Percentiles rank a stretch among this genome's conserved stretches.
Conservation (phyloP, 2,329 filamentous ascomycete genomes). For the Clonostachys sp. region DNA sequence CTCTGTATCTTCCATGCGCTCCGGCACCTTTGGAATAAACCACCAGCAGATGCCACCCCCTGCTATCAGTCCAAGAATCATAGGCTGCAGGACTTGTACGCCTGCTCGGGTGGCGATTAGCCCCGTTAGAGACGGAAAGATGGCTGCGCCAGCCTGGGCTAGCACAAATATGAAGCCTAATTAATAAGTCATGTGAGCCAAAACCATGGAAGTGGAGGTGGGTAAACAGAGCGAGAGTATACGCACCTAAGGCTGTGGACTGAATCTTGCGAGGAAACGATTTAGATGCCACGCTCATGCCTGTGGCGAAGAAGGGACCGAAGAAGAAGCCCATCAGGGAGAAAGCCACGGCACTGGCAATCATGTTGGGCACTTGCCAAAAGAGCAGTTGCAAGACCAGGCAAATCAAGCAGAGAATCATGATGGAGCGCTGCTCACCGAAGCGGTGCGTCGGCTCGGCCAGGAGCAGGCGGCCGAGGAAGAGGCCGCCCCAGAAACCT, state of each 20-base stretch:
- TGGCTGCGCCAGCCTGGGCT: conserved; percentile 1
- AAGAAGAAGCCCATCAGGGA: conserved; percentile 2
- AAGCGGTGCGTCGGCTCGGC: conserved; percentile 2
- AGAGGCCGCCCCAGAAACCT: conserved; percentile 3
- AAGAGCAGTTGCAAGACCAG: conserved; percentile 1
- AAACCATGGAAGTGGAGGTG: not conserved
- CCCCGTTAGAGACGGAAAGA: conserved; percentile 2
- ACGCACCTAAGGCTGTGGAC: conserved; percentile 2
- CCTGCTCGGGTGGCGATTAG: conserved; percentile 1
- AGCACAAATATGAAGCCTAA: conserved; percentile 1
- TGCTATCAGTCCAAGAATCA: conserved; percentile 1
- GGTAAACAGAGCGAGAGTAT: not conserved
- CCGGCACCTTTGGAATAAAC: conserved; percentile 3
- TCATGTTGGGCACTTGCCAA: conserved; percentile 2
- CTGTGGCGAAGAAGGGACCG: conserved; percentile 1
- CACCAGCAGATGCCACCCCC: conserved; percentile 5
- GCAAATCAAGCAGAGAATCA: not conserved
- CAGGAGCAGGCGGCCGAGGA: conserved; percentile 2
- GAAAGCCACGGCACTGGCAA: conserved; percentile 1
- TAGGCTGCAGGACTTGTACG: conserved; percentile 2
- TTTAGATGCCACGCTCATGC: conserved; percentile 1
- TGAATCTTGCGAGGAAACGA: conserved; percentile 2
- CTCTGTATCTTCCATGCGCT: not conserved
- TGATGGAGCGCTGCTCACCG: conserved; percentile 1
- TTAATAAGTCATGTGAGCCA: not conserved